These are phyloP conservation scores for Metschnikowia peoriensis DNA, from an alignment of 805 yeast genomes.

Conservation along the genomic window DNA sequence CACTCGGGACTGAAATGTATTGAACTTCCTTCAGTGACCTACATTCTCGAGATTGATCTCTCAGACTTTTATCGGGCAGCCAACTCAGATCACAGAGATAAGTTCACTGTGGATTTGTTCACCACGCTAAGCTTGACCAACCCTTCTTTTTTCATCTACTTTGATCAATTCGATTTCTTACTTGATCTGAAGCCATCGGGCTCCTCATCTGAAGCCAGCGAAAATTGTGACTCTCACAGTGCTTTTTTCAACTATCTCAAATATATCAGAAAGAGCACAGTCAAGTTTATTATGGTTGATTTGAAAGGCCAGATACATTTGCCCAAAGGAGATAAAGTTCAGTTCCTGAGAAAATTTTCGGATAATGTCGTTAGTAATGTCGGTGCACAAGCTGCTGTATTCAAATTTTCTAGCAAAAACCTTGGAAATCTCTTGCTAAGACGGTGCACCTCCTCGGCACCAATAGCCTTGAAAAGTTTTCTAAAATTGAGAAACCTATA, in stretches of 20 bases:
- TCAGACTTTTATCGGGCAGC: slow-evolving; percentile 23
- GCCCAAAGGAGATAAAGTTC: slow-evolving; percentile 20
- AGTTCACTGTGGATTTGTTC: slow-evolving; percentile 16
- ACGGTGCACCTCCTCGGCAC: not conserved
- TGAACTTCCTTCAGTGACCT: slow-evolving; percentile 37
- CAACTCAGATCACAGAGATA: slow-evolving; percentile 4
- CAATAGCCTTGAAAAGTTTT: slow-evolving; percentile 20
- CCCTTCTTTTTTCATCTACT: slow-evolving; percentile 36
- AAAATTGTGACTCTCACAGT: not conserved
- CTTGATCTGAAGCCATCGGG: slow-evolving; percentile 2
- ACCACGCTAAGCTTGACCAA: slow-evolving; percentile 28
- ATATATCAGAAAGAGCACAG: slow-evolving; percentile 12
- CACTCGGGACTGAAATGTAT: slow-evolving; percentile 31
- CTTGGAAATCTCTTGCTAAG: slow-evolving; percentile 14
- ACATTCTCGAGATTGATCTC: slow-evolving; percentile 22
- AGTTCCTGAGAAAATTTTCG: slow-evolving; percentile 22
- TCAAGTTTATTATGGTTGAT: slow-evolving; percentile 32
- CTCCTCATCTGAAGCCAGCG: not conserved
- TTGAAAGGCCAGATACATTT: slow-evolving; percentile 28
- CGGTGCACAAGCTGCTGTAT: slow-evolving; percentile 23
- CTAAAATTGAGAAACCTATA: slow-evolving; percentile 32
- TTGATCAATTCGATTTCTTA: slow-evolving; percentile 33
- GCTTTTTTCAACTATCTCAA: not conserved
- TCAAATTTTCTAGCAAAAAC: slow-evolving; percentile 28
- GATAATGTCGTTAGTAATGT: slow-evolving; percentile 27